Evolutionary conservation across 208 protist genomes (phyloP).

Genomic region (Crithidia fasciculata): DNA sequence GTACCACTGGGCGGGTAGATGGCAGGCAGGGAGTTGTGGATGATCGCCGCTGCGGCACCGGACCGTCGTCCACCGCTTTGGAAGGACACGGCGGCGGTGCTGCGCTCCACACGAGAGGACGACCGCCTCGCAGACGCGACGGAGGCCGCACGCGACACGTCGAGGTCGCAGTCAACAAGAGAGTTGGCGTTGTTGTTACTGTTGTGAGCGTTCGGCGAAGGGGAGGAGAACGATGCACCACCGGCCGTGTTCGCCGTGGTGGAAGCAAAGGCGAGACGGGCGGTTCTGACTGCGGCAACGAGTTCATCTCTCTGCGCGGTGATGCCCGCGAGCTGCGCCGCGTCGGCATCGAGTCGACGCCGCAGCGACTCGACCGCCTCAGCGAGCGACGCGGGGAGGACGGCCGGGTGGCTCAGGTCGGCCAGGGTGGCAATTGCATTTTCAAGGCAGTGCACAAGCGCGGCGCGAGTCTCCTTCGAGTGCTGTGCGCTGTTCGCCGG

Average conservation of each 20-base stretch:
- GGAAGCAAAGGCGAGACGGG: slow-evolving; percentile 11
- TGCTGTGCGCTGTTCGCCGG: slow-evolving; percentile 1
- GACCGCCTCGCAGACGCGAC: neutral
- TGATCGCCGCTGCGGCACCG: slow-evolving; percentile 3
- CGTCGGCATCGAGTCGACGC: slow-evolving; percentile 9
- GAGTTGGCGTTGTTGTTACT: neutral
- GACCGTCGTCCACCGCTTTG: neutral
- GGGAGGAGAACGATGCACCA: too few relatives aligned
- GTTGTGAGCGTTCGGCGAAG: too few relatives aligned
- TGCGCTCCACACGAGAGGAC: neutral
- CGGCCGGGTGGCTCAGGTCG: neutral
- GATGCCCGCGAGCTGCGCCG: neutral
- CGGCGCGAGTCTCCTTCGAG: slow-evolving; percentile 6
- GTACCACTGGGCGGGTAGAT: neutral
- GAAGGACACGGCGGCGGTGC: neutral
- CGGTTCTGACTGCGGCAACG: slow-evolving; percentile 1
- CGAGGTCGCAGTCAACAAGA: slow-evolving; percentile 3
- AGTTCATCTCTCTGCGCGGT: slow-evolving; percentile 29
- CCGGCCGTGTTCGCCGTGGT: neutral
- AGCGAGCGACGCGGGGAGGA: slow-evolving; percentile 7
- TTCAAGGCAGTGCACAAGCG: slow-evolving; percentile 6
- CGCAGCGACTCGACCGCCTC: slow-evolving; percentile 10
- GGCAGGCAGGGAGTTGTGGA: neutral
- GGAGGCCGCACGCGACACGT: slow-evolving; percentile 7
- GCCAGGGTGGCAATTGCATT: slow-evolving; percentile 7